Evolutionary conservation across 2,329 filamentous ascomycete genomes (phyloP).

Genomic region (Ilyonectria destructans): DNA sequence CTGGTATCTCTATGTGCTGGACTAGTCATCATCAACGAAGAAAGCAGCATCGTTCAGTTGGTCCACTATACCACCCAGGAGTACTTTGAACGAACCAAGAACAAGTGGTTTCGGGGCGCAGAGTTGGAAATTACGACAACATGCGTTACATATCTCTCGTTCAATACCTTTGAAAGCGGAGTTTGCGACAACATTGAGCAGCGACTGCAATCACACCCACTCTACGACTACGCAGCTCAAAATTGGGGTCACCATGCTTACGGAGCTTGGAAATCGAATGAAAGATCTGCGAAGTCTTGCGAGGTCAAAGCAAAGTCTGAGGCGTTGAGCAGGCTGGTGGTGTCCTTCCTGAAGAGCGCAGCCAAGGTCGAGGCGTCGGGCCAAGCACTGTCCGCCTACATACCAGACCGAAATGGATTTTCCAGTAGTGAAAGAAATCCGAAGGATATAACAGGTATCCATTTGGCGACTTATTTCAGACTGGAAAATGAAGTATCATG

Average conservation of each 20-base stretch:
- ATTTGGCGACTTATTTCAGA: slow-evolving; percentile 23
- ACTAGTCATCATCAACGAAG: slow-evolving; percentile 58
- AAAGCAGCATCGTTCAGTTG: slow-evolving; percentile 57
- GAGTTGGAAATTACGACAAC: slow-evolving; percentile 47
- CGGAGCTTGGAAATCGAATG: not conserved
- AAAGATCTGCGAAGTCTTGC: no score
- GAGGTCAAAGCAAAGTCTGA: no score
- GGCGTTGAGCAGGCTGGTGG: no score
- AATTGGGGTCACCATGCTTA: slow-evolving; percentile 35
- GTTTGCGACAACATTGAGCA: not conserved
- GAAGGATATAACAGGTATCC: slow-evolving; percentile 9
- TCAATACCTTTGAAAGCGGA: slow-evolving; percentile 44
- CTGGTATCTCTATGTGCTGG: slow-evolving; percentile 59
- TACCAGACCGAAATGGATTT: not conserved
- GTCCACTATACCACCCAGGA: slow-evolving; percentile 65
- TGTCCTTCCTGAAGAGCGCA: slow-evolving; percentile 4
- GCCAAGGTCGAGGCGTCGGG: slow-evolving; percentile 1
- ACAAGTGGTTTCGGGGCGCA: slow-evolving; percentile 52
- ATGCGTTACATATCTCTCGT: slow-evolving; percentile 58
- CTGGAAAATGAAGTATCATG: not conserved
- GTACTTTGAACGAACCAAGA: slow-evolving; percentile 57
- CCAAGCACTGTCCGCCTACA: not conserved
- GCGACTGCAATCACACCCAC: slow-evolving; percentile 5
- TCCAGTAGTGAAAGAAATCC: slow-evolving; percentile 1
- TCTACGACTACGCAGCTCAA: slow-evolving; percentile 31